These are phyloP conservation scores for Entelexis sorbosivorans DNA, from an alignment of 1,139 yeast genomes.

Conservation along the genomic window DNA sequence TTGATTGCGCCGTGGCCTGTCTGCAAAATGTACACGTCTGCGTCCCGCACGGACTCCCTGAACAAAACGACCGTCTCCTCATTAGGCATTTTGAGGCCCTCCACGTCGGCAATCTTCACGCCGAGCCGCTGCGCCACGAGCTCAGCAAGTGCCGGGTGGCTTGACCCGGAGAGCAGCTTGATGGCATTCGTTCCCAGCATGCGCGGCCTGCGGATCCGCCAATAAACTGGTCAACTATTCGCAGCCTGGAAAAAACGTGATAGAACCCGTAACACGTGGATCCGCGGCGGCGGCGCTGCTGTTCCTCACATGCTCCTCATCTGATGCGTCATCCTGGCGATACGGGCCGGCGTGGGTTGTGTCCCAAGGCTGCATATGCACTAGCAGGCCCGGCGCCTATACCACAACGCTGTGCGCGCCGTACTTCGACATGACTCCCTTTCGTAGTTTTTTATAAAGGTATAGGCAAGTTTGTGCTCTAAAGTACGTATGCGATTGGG, in stretches of 20 bases:
- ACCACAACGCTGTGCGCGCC: too few species aligned
- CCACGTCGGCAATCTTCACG: conserved; percentile 34
- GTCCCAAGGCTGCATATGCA: too few species aligned
- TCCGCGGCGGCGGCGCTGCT: not conserved
- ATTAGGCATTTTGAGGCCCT: conserved; percentile 40
- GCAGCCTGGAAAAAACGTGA: not conserved
- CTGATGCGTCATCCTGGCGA: too few species aligned
- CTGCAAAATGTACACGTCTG: conserved; percentile 83
- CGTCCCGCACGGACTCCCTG: conserved; percentile 93
- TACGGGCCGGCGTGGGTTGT: too few species aligned
- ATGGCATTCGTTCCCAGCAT: conserved; percentile 46
- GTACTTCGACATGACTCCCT: too few species aligned
- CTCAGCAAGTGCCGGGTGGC: conserved; percentile 80
- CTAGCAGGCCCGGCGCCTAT: too few species aligned
- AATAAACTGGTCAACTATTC: not conserved
- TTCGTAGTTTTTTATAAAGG: too few species aligned
- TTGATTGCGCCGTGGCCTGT: conserved; percentile 86
- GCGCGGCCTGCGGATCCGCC: not conserved
- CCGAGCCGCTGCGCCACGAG: conserved; percentile 47
- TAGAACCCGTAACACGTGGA: conserved; percentile 1
- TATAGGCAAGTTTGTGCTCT: too few species aligned
- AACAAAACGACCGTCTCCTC: conserved; percentile 87
- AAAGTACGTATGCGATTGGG: too few species aligned
- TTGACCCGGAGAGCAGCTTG: conserved; percentile 78
- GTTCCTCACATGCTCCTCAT: too few species aligned